Conservation (phyloP, 345 rosid species). For the Salix udensis region DNA sequence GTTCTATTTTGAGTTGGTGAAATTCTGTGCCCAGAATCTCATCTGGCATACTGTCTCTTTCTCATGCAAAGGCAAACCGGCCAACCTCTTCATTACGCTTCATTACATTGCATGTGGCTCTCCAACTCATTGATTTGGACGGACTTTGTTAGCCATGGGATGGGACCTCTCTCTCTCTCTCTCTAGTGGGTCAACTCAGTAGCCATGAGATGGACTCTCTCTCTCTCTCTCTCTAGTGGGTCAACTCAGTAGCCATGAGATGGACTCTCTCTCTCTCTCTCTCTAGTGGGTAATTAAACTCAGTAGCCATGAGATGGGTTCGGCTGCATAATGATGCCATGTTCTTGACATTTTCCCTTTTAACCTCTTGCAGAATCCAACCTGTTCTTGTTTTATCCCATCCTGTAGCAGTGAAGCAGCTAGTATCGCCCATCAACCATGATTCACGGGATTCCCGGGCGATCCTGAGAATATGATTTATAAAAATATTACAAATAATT, state of each 20-base stretch:
- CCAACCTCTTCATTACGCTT: too few species aligned
- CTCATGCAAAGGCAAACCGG: not conserved
- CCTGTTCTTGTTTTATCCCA: not conserved
- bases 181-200: not conserved
- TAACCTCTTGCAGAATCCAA: not conserved
- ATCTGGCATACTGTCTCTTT: not conserved
- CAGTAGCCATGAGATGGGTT: not conserved
- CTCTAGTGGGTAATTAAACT: not conserved
- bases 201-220: not conserved
- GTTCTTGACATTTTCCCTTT: not conserved
- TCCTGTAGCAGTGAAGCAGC: not conserved
- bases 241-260: too few species aligned
- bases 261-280: not conserved
- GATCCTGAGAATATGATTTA: too few species aligned
- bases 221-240: not conserved
- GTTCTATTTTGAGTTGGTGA: not conserved
- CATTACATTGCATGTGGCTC: not conserved
- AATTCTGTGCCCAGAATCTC: not conserved
- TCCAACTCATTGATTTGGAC: slow-evolving; percentile 6
- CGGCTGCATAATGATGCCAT: not conserved
- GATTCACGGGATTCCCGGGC: not conserved
- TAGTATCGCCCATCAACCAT: not conserved
- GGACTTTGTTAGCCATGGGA: not conserved
- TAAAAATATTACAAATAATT: too few species aligned
- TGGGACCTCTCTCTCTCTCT: not conserved